Base-by-base conservation (phyloP, 306 rosid genomes). In the Cicer arietinum region DNA sequence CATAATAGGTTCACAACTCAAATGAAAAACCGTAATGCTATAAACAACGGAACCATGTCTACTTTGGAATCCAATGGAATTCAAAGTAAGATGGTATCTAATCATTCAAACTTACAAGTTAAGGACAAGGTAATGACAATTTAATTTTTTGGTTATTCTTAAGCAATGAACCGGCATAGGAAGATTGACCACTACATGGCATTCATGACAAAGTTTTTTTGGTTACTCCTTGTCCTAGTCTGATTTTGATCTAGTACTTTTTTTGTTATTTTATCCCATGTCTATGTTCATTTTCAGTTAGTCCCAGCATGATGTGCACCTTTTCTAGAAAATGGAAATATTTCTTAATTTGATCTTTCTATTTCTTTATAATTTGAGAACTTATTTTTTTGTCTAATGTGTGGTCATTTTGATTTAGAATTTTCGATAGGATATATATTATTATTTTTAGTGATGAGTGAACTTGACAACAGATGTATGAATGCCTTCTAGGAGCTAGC, bases 401-500 rank as follows among this genome's bases (percentile, higher is more conserved):
- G 43, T 58, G 16, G 57, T 44, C 68, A 65, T 75, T 59, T 79
- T 67, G 25, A 22, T 61, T 70, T 57, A 30, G 46, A 8, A 65
- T 6, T 43, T 73, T 50, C 64, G 9, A 44, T 75, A 52, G 71
- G 69, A 41, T 73, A 20, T 79, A 13, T 62, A 65, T 71, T 74
- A 83, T 78, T 73, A 47, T 48, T 85, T 85, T 78, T 91, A 90
- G 86, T 94, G 86, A 84, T 91, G 93, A 86, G 81, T 86, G 89
- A 91, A 88, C 93, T 91, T 94, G 98, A 94, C 97, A 80, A 88
- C 91, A 86, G 98, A 94, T 88, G 69, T 94, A 83, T 94, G 96
- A 91, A 94, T 91, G 92, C 96, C 93, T 90, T 94, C 97, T 94
- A 91, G 98, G 96, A 91, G 96, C 90, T 84, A 85, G 95, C 90